These are phyloP conservation scores for Hericium alpestre DNA, from an alignment of 768 basidiomycete species.

Conservation along the genomic window DNA sequence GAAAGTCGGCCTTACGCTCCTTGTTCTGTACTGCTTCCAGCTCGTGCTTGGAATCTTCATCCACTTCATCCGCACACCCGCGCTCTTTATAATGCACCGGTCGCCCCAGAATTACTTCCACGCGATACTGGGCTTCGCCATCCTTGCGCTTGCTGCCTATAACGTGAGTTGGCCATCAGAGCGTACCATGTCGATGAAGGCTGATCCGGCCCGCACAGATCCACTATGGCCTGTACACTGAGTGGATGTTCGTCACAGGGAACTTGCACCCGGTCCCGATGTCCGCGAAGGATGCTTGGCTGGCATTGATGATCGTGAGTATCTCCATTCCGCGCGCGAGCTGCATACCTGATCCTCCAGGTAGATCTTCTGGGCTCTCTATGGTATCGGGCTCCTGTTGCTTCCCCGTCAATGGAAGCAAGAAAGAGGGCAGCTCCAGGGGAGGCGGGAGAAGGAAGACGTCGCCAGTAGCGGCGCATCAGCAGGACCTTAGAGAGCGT, in stretches of 20 bases:
- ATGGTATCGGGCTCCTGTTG: not conserved
- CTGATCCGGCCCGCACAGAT: not conserved
- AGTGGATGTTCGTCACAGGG: constrained; percentile 10
- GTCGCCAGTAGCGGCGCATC: too few relatives aligned
- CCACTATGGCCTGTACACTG: constrained; percentile 1
- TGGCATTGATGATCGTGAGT: constrained; percentile 12
- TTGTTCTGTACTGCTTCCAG: constrained; percentile 18
- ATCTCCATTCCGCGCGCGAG: not conserved
- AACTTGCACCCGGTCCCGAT: constrained; percentile 6
- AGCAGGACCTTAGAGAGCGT: too few relatives aligned
- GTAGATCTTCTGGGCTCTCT: constrained; percentile 2
- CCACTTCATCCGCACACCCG: constrained; percentile 18
- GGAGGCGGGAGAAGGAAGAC: too few relatives aligned
- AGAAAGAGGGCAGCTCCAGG: not conserved
- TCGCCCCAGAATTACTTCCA: constrained; percentile 21
- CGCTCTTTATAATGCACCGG: constrained; percentile 2
- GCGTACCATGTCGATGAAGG: not conserved
- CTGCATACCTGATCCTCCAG: not conserved
- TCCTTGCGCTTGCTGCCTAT: constrained; percentile 16
- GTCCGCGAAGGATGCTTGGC: constrained; percentile 12
- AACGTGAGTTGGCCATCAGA: constrained; percentile 3
- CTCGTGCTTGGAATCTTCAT: constrained; percentile 14
- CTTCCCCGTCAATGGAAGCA: constrained; percentile 1
- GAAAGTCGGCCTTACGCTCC: constrained; percentile 17
- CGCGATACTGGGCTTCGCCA: constrained; percentile 17